Evolutionary conservation across 2,329 filamentous ascomycete species (phyloP).

Genomic region (Phaeomoniella chlamydospora): DNA sequence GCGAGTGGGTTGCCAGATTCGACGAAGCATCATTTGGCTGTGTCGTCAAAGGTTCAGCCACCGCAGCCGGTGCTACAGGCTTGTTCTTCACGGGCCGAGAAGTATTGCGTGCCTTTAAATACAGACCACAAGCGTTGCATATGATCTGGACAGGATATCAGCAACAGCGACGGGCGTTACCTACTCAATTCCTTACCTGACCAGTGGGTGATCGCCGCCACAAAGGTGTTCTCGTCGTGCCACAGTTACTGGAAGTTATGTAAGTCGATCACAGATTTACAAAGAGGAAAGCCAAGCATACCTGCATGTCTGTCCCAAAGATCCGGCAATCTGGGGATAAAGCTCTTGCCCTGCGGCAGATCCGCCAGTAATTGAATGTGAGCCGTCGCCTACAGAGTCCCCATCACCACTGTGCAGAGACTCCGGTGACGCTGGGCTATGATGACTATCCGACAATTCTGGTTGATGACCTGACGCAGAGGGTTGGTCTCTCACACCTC

Average conservation of each 20-base stretch:
- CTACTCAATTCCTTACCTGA: neutral
- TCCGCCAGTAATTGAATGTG: neutral
- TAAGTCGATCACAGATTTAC: constrained; percentile 1
- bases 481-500: constrained; percentile 21
- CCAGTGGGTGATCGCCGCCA: constrained; percentile 91
- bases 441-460: neutral
- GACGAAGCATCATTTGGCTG: constrained; percentile 6
- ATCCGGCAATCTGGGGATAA: neutral
- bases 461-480: constrained; percentile 6
- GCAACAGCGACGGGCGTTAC: neutral
- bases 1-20: constrained; percentile 10
- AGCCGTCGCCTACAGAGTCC: neutral
- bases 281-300: constrained; percentile 5
- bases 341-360: neutral
- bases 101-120: constrained; percentile 85
- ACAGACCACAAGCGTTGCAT: constrained; percentile 93
- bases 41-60: constrained; percentile 7
- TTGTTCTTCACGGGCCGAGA: constrained; percentile 83
- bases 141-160: constrained; percentile 53
- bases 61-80: constrained; percentile 38
- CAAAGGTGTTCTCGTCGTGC: constrained; percentile 80
- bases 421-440: neutral
- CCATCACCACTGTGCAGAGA: neutral
- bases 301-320: constrained; percentile 12
- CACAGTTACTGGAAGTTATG: constrained; percentile 61